Evolutionary conservation across 495 filamentous ascomycete genomes (phyloP), one percentile per base, ranked within the genome.

Genomic region (Daldinia bambusicola): DNA sequence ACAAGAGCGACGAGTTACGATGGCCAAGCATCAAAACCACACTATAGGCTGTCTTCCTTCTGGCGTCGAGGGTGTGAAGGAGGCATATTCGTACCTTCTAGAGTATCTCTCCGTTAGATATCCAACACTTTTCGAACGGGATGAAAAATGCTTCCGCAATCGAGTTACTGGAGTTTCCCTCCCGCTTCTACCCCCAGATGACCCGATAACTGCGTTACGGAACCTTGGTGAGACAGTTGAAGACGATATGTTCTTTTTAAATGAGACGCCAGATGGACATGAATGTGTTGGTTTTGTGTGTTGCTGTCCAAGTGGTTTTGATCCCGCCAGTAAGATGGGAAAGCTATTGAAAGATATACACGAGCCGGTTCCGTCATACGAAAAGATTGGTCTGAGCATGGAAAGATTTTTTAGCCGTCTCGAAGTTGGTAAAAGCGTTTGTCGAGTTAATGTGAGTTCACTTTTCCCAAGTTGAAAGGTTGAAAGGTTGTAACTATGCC

Each of bases 261-360:
- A 90, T 8, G 90, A 90, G 0, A 80, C 81, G 2, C 65, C 75
- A 1, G 78, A 83, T 16, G 81, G 85, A 9, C 94, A 94, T 74
- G 80, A 82, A 26, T 85, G 92, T 14, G 80, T 89, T 67, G 92
- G 88, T 2, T 95, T 91, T 73, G 80, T 87, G 14, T 87, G 87
- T 55, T 92, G 90, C 76, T 93, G 89, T 68, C 92, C 93, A 0
- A 82, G 87, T 12, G 92, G 93, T 1, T 93, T 95, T 74, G 82
- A 89, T 41, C 87, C 89, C 0, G 75, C 81, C 12, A 61, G 83
- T 40, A 95, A 93, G 73, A 84, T 94, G 9, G 88, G 87, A 0
- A 80, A 85, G 65, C 76, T 81, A 1, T 78, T 95, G 2, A 84
- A 84, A 0, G 85, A 88, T 50, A 92, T 96, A 61, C 93, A 96